These are phyloP conservation scores for Penicillium sp. DNA, from an alignment of 2,329 filamentous ascomycete species.

Conservation along the genomic window DNA sequence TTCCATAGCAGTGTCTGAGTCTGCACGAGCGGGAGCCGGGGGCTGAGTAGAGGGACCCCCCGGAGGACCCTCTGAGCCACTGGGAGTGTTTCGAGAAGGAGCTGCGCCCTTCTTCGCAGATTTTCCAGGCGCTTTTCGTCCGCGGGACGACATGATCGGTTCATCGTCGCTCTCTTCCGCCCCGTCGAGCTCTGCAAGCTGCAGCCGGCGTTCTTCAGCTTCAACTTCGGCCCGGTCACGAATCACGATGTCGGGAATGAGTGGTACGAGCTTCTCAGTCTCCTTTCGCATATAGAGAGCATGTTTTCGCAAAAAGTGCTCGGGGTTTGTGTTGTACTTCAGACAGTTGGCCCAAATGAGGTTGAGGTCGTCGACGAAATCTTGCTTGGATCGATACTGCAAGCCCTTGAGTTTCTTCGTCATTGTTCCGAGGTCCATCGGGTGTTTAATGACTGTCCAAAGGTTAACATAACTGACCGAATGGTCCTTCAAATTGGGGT, in stretches of 20 bases:
- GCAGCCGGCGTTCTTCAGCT: slow-evolving; percentile 72
- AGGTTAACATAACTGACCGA: slow-evolving; percentile 18
- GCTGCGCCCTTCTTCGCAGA: slow-evolving; percentile 59
- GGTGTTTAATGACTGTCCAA: slow-evolving; percentile 76
- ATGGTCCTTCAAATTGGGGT: too few relatives aligned
- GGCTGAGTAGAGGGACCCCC: slow-evolving; percentile 45
- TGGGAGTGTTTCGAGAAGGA: slow-evolving; percentile 65
- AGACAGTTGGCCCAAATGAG: slow-evolving; percentile 97
- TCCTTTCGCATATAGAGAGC: slow-evolving; percentile 95
- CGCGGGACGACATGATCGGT: slow-evolving; percentile 95
- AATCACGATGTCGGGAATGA: slow-evolving; percentile 90
- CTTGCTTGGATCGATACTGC: slow-evolving; percentile 79
- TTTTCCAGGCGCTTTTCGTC: slow-evolving; percentile 75
- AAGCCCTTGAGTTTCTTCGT: slow-evolving; percentile 89
- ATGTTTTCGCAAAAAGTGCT: slow-evolving; percentile 82
- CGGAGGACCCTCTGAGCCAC: slow-evolving; percentile 73
- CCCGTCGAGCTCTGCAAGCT: slow-evolving; percentile 72
- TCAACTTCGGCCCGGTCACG: slow-evolving; percentile 91
- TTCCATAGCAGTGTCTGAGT: slow-evolving; percentile 69
- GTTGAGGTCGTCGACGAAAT: slow-evolving; percentile 89
- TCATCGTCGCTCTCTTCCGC: slow-evolving; percentile 93
- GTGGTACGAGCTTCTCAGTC: slow-evolving; percentile 88
- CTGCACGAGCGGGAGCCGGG: slow-evolving; percentile 50
- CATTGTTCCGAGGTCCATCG: slow-evolving; percentile 97
- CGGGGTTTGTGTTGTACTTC: slow-evolving; percentile 86